Evolutionary conservation across 1,284 basidiomycete genomes (phyloP).

Genomic region (Ustilago trichophora): DNA sequence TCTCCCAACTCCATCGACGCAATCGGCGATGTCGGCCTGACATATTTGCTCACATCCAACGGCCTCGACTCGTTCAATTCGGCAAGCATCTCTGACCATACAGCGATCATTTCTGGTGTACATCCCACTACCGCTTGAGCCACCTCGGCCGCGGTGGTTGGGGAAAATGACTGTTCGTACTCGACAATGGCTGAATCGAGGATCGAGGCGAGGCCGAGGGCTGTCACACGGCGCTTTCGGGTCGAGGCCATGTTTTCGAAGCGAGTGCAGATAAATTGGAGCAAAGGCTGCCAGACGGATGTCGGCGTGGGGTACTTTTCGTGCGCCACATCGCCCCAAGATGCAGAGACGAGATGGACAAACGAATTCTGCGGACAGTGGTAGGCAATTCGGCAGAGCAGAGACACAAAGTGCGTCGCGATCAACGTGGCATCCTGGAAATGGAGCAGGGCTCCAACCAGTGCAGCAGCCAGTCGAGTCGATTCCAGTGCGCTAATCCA

Average conservation of each 20-base stretch:
- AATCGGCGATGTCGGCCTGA: conserved; percentile 40
- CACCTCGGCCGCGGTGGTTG: background rate
- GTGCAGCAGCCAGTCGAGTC: conserved; percentile 45
- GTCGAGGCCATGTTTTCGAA: conserved; percentile 60
- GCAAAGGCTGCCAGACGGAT: conserved; percentile 33
- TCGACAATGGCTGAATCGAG: conserved; percentile 25
- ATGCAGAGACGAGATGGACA: conserved; percentile 43
- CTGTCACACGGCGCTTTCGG: conserved; percentile 52
- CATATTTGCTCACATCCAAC: conserved; percentile 25
- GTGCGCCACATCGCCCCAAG: conserved; percentile 26
- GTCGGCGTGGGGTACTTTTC: conserved; percentile 11
- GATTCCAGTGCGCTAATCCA: conserved; percentile 44
- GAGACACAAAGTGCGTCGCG: conserved; percentile 48
- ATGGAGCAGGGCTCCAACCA: conserved; percentile 51
- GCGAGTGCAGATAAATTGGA: conserved; percentile 36
- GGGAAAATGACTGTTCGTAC: conserved; percentile 24
- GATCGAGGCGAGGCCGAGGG: conserved; percentile 53
- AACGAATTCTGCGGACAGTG: conserved; percentile 38
- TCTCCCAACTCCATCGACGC: conserved; percentile 44
- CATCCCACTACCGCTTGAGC: conserved; percentile 17
- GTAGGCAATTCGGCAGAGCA: conserved; percentile 57
- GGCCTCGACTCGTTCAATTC: conserved; percentile 49
- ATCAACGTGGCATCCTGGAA: conserved; percentile 54
- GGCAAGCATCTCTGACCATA: conserved; percentile 61
- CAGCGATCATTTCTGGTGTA: conserved; percentile 50